Evolutionary conservation across 225 moss, liverwort and hornwort species (phyloP).

Genomic region (Bryum argenteum): DNA sequence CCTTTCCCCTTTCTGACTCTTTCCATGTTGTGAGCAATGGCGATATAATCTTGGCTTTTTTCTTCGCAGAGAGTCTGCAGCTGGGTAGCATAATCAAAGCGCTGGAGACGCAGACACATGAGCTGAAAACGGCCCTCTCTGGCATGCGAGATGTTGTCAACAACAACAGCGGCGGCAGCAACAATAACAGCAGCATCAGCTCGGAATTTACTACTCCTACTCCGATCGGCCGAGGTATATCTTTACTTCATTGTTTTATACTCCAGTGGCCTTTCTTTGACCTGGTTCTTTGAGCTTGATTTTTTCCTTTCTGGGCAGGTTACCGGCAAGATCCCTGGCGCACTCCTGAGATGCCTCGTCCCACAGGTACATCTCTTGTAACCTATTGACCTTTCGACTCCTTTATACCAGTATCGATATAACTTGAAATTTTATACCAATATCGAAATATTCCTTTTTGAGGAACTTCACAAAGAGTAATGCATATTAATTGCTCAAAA

Average conservation of each 20-base stretch:
- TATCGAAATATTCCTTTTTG: too few relatives aligned
- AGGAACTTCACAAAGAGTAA: too few relatives aligned
- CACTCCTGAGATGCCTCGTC: constrained; percentile 61
- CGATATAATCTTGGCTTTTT: too few relatives aligned
- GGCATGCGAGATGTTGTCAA: constrained; percentile 73
- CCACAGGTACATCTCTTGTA: constrained; percentile 37
- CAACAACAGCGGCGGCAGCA: constrained; percentile 20
- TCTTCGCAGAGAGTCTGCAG: constrained; percentile 65
- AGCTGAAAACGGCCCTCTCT: constrained; percentile 73
- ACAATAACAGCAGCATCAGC: constrained; percentile 38
- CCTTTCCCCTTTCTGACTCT: too few relatives aligned
- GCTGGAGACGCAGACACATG: constrained; percentile 81
- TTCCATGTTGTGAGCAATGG: too few relatives aligned
- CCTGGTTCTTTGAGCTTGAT: not conserved
- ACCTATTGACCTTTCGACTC: too few relatives aligned
- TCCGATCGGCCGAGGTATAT: constrained; percentile 43
- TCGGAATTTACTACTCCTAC: constrained; percentile 49
- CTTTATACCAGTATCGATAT: too few relatives aligned
- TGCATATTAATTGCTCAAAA: too few relatives aligned
- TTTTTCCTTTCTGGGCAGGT: constrained; percentile 31
- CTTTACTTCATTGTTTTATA: not conserved
- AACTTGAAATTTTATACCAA: too few relatives aligned
- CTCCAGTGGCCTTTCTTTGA: constrained; percentile 9
- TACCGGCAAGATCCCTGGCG: constrained; percentile 53
- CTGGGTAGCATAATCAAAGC: constrained; percentile 74